A percentile compares a stretch with the other conserved stretches of the same genome.
Conservation (phyloP, 441 rosid species). For the Populus trichocarpa region DNA sequence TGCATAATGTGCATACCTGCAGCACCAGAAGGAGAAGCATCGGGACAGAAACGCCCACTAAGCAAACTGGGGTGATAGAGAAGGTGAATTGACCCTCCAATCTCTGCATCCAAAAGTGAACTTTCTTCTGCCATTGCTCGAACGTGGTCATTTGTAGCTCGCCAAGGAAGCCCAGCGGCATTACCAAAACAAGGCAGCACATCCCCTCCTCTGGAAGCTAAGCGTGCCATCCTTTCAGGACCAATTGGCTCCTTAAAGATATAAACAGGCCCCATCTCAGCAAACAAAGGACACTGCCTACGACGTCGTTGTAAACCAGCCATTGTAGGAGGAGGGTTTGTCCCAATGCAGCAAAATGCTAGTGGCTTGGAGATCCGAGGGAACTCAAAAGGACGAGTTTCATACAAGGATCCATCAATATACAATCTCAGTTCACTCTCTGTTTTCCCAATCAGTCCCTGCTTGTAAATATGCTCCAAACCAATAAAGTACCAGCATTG, state of each 20-base stretch:
- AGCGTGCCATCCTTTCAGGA: slow-evolving; percentile 80
- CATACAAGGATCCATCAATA: slow-evolving; percentile 93
- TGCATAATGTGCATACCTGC: slow-evolving; percentile 50
- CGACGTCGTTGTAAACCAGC: slow-evolving; percentile 99
- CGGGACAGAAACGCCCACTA: slow-evolving; percentile 96
- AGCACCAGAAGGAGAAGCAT: slow-evolving; percentile 94
- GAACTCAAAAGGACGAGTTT: slow-evolving; percentile 93
- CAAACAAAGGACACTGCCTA: slow-evolving; percentile 98
- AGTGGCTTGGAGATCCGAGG: slow-evolving; percentile 96
- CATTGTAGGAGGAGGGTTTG: slow-evolving; percentile 98
- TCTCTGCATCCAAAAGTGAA: slow-evolving; percentile 83
- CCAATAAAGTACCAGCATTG: slow-evolving; percentile 99
- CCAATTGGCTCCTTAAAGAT: slow-evolving; percentile 97
- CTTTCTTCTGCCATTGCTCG: slow-evolving; percentile 71
- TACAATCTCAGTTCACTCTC: slow-evolving; percentile 93
- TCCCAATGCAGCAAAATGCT: slow-evolving; percentile 97
- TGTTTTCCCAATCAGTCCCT: slow-evolving; percentile 82
- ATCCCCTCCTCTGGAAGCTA: slow-evolving; percentile 98
- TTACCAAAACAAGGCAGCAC: slow-evolving; percentile 84
- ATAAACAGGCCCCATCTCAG: slow-evolving; percentile 99
- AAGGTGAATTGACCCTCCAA: slow-evolving; percentile 83
- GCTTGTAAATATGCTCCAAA: slow-evolving; percentile 84
- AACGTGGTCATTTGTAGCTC: slow-evolving; percentile 71
- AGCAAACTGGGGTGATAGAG: slow-evolving; percentile 91
- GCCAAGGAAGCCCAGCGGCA: slow-evolving; percentile 98